Evolutionary conservation across 441 rosid species (phyloP), one percentile per base, ranked within the genome.

Genomic region (Isatis lusitanica): DNA sequence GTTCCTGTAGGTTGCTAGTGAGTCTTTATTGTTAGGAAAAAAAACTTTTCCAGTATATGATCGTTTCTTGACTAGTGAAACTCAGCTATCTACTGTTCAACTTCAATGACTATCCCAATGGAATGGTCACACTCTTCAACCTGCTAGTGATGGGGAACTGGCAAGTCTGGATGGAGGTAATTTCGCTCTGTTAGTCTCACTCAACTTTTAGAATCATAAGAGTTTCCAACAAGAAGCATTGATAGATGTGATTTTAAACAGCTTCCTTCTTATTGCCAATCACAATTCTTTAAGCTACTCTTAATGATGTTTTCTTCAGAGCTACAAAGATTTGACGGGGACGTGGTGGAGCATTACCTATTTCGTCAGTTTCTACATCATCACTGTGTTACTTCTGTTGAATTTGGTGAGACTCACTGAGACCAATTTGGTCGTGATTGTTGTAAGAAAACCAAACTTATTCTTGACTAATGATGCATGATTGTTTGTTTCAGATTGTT

Each of bases 121-220:
- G 99, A 68, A 95, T 95, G 98, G 90, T 95, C 79, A 91, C 98
- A 5, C 97, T 95, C 56, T 95, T 95, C 80, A 93, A 90, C 82
- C 78, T 93, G 88, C 82, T 95, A 71, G 98, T 95, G 21, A 44
- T 93, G 99, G 87, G 87, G 40, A 91, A 91, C 66, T 93, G 99
- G 99, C 99, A 95, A 79, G 78, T 48, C 2, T 95, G 98, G 98
- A 91, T 95, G 94, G 85, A 95, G 98, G 99, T 93, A 87, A 63
- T 18, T 21, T 61, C 31, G 21, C 52, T 33, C 56, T 60, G 31
- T 15, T 59, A 38, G 42, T 42, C 62, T 35, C n/a, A 16, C 62
- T 35, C n/a, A 16, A 9, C 24, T 43, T 26, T 65, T 67, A 24
- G 58, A n/a, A 39, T 74, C 63, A 13, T 61, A 16, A 21, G 55